These are phyloP conservation scores for Fistulinella prunicolor DNA, from an alignment of 768 basidiomycete genomes.

Conservation along the genomic window DNA sequence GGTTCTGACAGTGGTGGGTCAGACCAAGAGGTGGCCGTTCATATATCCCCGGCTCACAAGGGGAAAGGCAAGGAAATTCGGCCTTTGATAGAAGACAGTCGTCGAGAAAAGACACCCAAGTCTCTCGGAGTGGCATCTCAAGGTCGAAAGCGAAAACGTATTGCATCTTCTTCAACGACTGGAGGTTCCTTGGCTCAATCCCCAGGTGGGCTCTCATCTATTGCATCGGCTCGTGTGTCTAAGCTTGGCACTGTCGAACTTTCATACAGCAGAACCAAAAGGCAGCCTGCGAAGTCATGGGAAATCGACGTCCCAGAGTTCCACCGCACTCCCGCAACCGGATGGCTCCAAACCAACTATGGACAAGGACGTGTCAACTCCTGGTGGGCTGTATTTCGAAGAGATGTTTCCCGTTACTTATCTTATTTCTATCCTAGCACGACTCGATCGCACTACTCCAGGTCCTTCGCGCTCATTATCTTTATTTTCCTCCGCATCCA, in stretches of 20 bases:
- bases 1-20: background rate
- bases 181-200: constrained; percentile 5
- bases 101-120: constrained; percentile 12
- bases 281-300: constrained; percentile 5
- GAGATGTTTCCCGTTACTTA: constrained; percentile 5
- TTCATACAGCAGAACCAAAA: constrained; percentile 6
- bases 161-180: constrained; percentile 15
- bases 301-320: constrained; percentile 6
- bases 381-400: constrained; percentile 10
- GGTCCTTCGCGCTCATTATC: constrained; percentile 11
- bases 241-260: constrained; percentile 7
- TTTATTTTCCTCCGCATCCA: constrained; percentile 5
- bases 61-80: constrained; percentile 19
- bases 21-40: constrained; percentile 2
- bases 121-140: constrained; percentile 8
- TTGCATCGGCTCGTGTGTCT: constrained; percentile 3
- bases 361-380: constrained; percentile 4
- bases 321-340: constrained; percentile 1
- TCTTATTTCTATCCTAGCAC: constrained; percentile 6
- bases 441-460: background rate
- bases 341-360: background rate
- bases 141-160: constrained; percentile 25
- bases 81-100: background rate
- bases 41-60: constrained; percentile 2
- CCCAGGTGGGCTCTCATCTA: constrained; percentile 21